A percentile compares a stretch with the other conserved stretches of the same genome.
Conservation (phyloP, 176 grass and related monocot genomes). For the Oryza longistaminata region DNA sequence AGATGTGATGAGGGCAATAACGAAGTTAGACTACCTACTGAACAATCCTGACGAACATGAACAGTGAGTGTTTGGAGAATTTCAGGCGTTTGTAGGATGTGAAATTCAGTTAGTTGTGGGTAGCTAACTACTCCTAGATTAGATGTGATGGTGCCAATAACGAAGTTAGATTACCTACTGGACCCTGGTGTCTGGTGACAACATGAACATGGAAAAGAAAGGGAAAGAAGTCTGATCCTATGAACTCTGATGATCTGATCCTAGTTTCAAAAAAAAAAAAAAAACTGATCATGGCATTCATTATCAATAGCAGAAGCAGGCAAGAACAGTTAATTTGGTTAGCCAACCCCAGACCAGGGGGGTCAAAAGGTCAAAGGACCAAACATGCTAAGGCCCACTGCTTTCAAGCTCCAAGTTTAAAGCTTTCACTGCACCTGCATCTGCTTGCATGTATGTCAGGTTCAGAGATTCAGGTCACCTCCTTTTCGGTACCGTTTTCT, state of each 20-base stretch:
- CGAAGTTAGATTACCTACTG: constrained; percentile 32
- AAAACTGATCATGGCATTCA: background rate
- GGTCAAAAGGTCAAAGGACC: constrained; percentile 12
- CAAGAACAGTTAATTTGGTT: constrained; percentile 31
- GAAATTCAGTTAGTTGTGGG: background rate
- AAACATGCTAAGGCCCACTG: background rate
- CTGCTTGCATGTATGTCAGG: background rate
- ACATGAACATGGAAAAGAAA: background rate
- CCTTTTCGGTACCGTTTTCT: too few relatives aligned
- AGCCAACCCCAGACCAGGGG: constrained; percentile 21
- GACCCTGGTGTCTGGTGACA: background rate
- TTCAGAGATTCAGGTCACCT: background rate
- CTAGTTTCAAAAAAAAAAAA: too few relatives aligned
- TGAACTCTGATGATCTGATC: background rate
- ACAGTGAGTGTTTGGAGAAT: background rate
- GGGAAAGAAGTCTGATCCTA: background rate
- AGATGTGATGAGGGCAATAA: background rate
- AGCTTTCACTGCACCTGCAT: background rate
- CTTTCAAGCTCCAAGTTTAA: background rate
- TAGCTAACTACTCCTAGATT: background rate
- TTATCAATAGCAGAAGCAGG: background rate
- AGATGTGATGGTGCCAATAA: background rate
- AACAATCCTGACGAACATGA: background rate
- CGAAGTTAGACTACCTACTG: constrained; percentile 18
- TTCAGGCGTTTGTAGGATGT: background rate